Conservation (phyloP, 129 eudicot species). For the Rutidosis leptorrhynchoides region DNA sequence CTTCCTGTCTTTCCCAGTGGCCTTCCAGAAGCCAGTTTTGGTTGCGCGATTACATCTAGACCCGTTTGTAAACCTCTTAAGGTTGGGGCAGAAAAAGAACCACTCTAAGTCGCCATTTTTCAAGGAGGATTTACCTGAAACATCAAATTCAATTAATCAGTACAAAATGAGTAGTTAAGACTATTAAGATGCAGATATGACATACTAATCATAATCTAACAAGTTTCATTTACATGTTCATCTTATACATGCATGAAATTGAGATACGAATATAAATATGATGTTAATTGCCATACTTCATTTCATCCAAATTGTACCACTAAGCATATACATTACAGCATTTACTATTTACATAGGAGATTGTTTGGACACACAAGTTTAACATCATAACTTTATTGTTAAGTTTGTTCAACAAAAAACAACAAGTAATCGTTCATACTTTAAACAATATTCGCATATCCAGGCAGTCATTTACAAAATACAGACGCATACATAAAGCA, state of each 20-base stretch:
- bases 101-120: constrained; percentile 64
- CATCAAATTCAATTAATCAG: not conserved
- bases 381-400: too few species aligned
- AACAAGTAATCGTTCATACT: not conserved
- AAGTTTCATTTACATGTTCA: not conserved
- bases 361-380: not conserved
- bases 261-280: not conserved
- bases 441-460: not conserved
- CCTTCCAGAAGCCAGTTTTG: constrained; percentile 71
- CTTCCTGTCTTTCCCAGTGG: constrained; percentile 71
- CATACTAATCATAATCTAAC: not conserved
- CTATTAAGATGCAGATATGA: not conserved
- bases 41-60: constrained; percentile 62
- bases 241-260: not conserved
- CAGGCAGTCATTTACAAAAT: not conserved
- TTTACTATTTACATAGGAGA: not conserved
- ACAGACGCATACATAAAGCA: not conserved
- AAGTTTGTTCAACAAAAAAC: not conserved
- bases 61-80: constrained; percentile 58
- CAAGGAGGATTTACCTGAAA: constrained; percentile 57
- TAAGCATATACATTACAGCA: not conserved
- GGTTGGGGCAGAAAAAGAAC: constrained; percentile 78
- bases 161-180: not conserved
- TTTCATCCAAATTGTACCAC: not conserved
- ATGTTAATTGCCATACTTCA: not conserved